Percentiles rank a stretch among this genome's conserved stretches.
Conservation (phyloP, 192 early-diverging fungal genomes). For the Phycomyces nitens region DNA sequence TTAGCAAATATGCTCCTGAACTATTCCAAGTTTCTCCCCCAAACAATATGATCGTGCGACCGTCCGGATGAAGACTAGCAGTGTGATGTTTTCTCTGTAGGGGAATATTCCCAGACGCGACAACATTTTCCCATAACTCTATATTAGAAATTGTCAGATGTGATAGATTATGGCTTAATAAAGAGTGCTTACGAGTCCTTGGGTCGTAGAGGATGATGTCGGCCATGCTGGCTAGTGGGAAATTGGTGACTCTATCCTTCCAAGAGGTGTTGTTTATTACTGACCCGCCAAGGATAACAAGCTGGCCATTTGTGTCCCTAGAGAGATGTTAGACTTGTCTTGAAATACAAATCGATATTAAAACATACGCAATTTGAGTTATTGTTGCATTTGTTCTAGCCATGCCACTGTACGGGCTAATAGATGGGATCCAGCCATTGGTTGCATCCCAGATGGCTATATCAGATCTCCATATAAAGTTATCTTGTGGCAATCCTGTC, state of each 20-base stretch:
- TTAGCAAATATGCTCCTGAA: not conserved
- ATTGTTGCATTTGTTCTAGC: constrained; percentile 5
- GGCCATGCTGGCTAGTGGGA: not conserved
- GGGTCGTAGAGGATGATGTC: constrained; percentile 8
- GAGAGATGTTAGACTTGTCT: too few relatives aligned
- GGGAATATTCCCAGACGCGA: constrained; percentile 12
- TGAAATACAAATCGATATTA: too few relatives aligned
- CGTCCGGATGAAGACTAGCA: constrained; percentile 7
- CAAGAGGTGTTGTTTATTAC: not conserved
- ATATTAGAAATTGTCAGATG: too few relatives aligned
- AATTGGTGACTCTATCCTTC: not conserved
- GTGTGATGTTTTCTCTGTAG: constrained; percentile 12
- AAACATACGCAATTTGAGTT: constrained; percentile 12
- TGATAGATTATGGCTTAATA: not conserved
- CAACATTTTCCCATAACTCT: constrained; percentile 12
- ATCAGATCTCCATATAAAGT: constrained; percentile 3
- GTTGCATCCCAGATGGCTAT: constrained; percentile 6
- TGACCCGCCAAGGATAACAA: constrained; percentile 6
- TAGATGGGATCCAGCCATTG: constrained; percentile 9
- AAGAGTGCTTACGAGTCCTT: constrained; percentile 7
- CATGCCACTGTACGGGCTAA: constrained; percentile 5
- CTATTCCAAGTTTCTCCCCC: constrained; percentile 12
- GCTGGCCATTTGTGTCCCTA: constrained; percentile 9
- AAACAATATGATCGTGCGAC: constrained; percentile 9
- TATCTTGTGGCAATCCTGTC: constrained; percentile 3